Evolutionary conservation across 2,329 filamentous ascomycete species (phyloP).

Genomic region (Alternaria sp.): DNA sequence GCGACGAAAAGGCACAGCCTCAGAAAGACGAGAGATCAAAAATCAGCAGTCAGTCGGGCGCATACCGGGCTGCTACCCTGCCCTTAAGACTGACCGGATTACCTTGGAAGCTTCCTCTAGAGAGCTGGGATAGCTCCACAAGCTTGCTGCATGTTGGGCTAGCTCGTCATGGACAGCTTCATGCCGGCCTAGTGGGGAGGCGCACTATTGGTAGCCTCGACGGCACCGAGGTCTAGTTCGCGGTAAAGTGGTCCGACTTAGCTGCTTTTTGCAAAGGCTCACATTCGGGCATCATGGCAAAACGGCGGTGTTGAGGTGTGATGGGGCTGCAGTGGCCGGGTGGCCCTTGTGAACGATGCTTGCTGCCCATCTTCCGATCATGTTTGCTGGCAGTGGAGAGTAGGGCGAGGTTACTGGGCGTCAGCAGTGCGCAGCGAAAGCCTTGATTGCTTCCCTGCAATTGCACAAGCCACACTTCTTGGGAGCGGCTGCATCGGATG

Average conservation of each 20-base stretch:
- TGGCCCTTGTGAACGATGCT: constrained; percentile 19
- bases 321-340: constrained; percentile 25
- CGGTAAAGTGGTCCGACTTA: constrained; percentile 11
- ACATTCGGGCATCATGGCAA: constrained; percentile 17
- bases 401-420: constrained; percentile 16
- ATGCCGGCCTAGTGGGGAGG: constrained; percentile 28
- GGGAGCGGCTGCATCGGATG: constrained; percentile 40
- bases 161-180: constrained; percentile 40
- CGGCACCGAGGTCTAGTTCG: constrained; percentile 11
- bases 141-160: constrained; percentile 35
- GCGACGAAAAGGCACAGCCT: constrained; percentile 12
- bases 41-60: constrained; percentile 20
- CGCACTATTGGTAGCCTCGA: constrained; percentile 27
- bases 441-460: constrained; percentile 39
- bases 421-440: constrained; percentile 12
- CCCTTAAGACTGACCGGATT: constrained; percentile 39
- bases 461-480: constrained; percentile 20
- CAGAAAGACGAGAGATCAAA: constrained; percentile 14
- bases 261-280: constrained; percentile 23
- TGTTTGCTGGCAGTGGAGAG: constrained; percentile 24
- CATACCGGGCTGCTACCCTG: constrained; percentile 24
- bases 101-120: constrained; percentile 29
- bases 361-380: constrained; percentile 17
- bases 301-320: constrained; percentile 37
- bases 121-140: constrained; percentile 40